Evolutionary conservation across 352 stramenopile species (phyloP).

Genomic region (Thalassiosira exigua): DNA sequence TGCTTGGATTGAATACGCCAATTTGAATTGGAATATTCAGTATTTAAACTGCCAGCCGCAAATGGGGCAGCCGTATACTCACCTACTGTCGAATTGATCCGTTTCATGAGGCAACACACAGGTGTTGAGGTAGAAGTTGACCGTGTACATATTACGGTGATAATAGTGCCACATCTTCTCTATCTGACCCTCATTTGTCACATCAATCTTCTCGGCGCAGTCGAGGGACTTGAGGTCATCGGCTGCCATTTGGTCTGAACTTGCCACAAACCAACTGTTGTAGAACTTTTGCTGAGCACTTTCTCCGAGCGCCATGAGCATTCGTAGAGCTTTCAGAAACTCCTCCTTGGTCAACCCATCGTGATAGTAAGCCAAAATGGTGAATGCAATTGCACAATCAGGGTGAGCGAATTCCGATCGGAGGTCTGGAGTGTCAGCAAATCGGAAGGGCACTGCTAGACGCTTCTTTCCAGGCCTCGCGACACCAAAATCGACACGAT

Average conservation of each 20-base stretch:
- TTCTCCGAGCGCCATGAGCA: constrained; percentile 81
- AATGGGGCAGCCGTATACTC: no score
- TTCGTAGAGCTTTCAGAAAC: constrained; percentile 74
- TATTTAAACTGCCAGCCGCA: no score
- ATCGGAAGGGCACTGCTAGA: constrained; percentile 89
- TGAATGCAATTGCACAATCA: constrained; percentile 87
- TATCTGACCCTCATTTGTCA: constrained; percentile 85
- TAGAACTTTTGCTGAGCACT: constrained; percentile 85
- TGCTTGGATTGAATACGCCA: no score
- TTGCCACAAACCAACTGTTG: constrained; percentile 80
- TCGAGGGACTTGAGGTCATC: constrained; percentile 63
- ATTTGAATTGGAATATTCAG: no score
- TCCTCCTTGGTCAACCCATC: constrained; percentile 79
- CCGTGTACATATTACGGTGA: constrained; percentile 80
- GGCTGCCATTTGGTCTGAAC: constrained; percentile 42
- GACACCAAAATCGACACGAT: constrained; percentile 88
- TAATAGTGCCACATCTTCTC: constrained; percentile 75
- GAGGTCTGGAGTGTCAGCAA: constrained; percentile 87
- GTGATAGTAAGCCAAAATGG: constrained; percentile 89
- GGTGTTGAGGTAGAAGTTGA: constrained; percentile 89
- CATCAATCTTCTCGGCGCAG: constrained; percentile 85
- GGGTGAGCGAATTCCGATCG: constrained; percentile 90
- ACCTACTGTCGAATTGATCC: constrained; percentile 87
- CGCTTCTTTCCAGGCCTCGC: constrained; percentile 77
- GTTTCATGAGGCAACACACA: constrained; percentile 88